phyloP scores from a whole-genome alignment of 2,329 filamentous ascomycete species.

The Kalmusia sp. region DNA sequence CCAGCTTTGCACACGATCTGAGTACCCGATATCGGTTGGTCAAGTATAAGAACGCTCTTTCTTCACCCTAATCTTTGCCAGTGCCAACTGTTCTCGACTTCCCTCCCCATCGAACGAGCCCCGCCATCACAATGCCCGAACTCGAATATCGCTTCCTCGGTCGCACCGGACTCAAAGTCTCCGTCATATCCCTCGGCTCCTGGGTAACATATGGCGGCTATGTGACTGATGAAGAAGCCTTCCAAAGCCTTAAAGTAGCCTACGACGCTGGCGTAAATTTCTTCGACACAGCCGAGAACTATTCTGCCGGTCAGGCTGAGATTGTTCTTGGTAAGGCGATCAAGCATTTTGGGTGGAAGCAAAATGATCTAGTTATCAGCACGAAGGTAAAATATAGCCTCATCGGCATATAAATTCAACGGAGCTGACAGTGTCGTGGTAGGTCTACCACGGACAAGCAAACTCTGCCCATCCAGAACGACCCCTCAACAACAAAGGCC shows the following conservation, averaged over 20 bases:
- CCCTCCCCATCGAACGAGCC: too few relatives aligned
- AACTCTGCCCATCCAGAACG: too few relatives aligned
- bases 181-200: slow-evolving; percentile 56
- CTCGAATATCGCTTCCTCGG: slow-evolving; percentile 54
- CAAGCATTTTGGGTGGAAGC: slow-evolving; percentile 56
- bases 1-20: too few relatives aligned
- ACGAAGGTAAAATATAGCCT: slow-evolving; percentile 28
- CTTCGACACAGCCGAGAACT: slow-evolving; percentile 59
- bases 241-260: slow-evolving; percentile 58
- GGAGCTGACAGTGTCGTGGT: too few relatives aligned
- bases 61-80: too few relatives aligned
- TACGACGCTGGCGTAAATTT: slow-evolving; percentile 60
- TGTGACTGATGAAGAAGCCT: slow-evolving; percentile 49
- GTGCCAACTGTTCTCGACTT: too few relatives aligned
- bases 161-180: slow-evolving; percentile 57
- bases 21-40: too few relatives aligned
- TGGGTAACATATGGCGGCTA: slow-evolving; percentile 57
- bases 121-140: too few relatives aligned
- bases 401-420: too few relatives aligned
- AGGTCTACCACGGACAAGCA: slow-evolving; percentile 64
- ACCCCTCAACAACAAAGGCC: slow-evolving; percentile 60
- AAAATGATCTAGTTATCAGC: slow-evolving; percentile 41
- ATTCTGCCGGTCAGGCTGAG: slow-evolving; percentile 67
- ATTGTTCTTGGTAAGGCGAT: slow-evolving; percentile 62
- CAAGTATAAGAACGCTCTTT: too few relatives aligned